phyloP scores from a whole-genome alignment of 306 rosid species.

The Calophaca sinica region DNA sequence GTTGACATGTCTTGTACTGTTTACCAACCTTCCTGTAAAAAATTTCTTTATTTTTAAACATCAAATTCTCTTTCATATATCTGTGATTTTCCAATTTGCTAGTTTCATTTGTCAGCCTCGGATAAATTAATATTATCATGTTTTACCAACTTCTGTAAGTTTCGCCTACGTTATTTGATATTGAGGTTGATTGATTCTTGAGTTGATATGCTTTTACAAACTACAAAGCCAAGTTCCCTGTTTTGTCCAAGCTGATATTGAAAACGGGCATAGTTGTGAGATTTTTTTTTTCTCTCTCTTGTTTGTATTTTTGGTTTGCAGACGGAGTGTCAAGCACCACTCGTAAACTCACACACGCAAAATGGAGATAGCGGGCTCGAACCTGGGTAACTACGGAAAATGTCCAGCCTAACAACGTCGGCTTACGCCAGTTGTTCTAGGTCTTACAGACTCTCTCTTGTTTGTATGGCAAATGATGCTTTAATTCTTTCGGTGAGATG shows the following conservation, averaged over 20 bases:
- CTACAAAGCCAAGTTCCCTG: slow-evolving; percentile 2
- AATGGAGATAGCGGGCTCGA: too few species aligned
- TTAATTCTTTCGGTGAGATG: slow-evolving; percentile 6
- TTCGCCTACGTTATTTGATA: not conserved
- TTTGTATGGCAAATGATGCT: not conserved
- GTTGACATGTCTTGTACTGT: slow-evolving; percentile 27
- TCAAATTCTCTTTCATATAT: not conserved
- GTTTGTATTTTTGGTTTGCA: too few species aligned
- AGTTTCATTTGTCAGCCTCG: not conserved
- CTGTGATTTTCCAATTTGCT: slow-evolving; percentile 15
- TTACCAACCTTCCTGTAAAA: slow-evolving; percentile 3
- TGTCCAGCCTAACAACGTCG: too few species aligned
- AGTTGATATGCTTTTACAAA: not conserved
- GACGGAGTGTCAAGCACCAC: too few species aligned
- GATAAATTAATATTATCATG: not conserved
- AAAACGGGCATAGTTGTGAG: not conserved
- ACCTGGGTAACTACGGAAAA: too few species aligned
- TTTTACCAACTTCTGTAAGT: not conserved
- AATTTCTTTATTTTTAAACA: not conserved
- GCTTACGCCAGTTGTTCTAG: too few species aligned
- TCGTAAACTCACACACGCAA: too few species aligned
- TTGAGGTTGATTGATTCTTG: too few species aligned
- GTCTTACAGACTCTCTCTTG: not conserved
- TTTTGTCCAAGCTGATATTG: slow-evolving; percentile 8
- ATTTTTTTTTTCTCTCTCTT: slow-evolving; percentile 2